Conservation (phyloP, 176 grass and related monocot genomes). For the Hordeum marinum region DNA sequence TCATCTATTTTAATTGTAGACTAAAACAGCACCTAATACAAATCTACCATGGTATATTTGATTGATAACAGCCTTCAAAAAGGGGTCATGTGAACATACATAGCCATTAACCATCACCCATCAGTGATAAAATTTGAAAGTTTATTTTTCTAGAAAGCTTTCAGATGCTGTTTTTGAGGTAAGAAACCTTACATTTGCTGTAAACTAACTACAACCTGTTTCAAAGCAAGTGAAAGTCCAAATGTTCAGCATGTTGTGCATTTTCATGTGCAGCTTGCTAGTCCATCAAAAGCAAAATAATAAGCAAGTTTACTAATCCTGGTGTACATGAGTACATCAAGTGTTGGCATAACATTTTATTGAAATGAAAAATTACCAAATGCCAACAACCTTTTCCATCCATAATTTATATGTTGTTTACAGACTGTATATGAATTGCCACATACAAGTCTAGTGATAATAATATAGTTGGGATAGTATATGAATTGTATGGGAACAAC, state of each 20-base stretch:
- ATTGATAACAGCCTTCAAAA: constrained; percentile 9
- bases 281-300: not conserved
- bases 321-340: constrained; percentile 1
- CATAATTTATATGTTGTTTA: not conserved
- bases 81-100: not conserved
- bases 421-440: no score
- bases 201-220: not conserved
- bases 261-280: not conserved
- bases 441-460: not conserved
- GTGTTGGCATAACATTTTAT: not conserved
- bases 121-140: not conserved
- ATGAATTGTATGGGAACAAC: not conserved
- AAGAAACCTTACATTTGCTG: not conserved
- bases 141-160: constrained; percentile 12
- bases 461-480: not conserved
- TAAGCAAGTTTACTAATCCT: not conserved
- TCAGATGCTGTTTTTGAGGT: not conserved
- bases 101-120: not conserved
- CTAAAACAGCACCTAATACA: not conserved
- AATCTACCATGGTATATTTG: not conserved
- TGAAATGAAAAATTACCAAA: not conserved
- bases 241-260: not conserved
- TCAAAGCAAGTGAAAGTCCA: not conserved
- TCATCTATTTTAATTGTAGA: constrained; percentile 15
- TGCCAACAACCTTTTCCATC: not conserved